Evolutionary conservation across 768 basidiomycete genomes (phyloP).

Genomic region (Boletus pseudo-olivaceus): DNA sequence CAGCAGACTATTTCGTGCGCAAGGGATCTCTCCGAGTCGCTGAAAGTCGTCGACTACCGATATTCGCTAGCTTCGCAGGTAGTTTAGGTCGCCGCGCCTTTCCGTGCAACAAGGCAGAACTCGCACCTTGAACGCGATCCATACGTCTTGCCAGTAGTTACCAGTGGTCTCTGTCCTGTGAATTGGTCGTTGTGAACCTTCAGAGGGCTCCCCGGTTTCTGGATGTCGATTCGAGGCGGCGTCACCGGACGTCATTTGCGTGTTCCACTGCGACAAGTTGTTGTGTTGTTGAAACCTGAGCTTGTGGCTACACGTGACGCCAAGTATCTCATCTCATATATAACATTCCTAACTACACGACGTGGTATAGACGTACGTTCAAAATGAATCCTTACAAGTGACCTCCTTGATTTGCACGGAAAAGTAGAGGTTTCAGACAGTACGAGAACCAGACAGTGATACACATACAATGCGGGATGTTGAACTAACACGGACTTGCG

Average conservation of each 20-base stretch:
- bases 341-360: background rate
- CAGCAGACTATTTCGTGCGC: constrained; percentile 71
- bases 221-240: background rate
- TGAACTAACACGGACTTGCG: background rate
- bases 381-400: background rate
- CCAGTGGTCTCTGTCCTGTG: constrained; percentile 32
- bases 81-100: constrained; percentile 8
- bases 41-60: constrained; percentile 50
- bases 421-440: too few species aligned
- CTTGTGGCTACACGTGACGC: constrained; percentile 1
- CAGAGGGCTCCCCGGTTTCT: constrained; percentile 4
- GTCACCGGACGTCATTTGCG: constrained; percentile 10
- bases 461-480: background rate
- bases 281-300: background rate
- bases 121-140: constrained; percentile 32
- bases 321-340: background rate
- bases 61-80: constrained; percentile 43
- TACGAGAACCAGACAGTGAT: background rate
- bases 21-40: constrained; percentile 68
- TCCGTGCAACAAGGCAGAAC: background rate
- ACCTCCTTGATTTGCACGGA: too few species aligned
- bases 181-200: constrained; percentile 19
- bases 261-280: background rate
- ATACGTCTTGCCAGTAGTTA: constrained; percentile 30
- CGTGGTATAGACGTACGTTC: background rate